These are phyloP conservation scores for Citrus glauca DNA, from an alignment of 345 rosid genomes.

Conservation along the genomic window DNA sequence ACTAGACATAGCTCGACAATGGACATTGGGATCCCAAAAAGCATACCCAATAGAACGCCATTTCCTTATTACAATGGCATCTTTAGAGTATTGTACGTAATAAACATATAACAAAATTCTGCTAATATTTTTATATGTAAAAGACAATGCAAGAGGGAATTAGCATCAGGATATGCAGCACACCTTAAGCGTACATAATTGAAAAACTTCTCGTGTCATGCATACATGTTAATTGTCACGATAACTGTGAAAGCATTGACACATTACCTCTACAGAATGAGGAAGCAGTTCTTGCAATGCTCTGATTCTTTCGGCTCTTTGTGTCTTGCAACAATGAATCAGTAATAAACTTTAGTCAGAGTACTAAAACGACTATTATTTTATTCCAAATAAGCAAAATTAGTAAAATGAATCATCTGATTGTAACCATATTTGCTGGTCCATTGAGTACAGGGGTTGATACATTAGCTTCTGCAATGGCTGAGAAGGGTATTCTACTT, in stretches of 20 bases:
- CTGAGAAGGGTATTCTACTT: constrained; percentile 12
- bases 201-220: neutral
- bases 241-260: neutral
- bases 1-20: neutral
- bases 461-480: neutral
- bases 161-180: neutral
- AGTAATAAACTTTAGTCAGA: neutral
- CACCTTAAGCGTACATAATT: neutral
- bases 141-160: neutral
- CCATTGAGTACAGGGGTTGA: neutral
- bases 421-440: neutral
- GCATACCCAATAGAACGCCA: neutral
- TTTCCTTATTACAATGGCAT: neutral
- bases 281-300: constrained; percentile 48
- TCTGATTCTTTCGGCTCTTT: constrained; percentile 36
- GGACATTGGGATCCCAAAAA: neutral
- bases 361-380: neutral
- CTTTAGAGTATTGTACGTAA: neutral
- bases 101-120: neutral
- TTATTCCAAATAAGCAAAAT: neutral
- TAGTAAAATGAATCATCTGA: neutral
- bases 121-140: neutral
- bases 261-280: constrained; percentile 35
- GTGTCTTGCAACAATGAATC: constrained; percentile 39
- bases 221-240: neutral